Percentiles rank a stretch among this genome's conserved stretches.
These are phyloP conservation scores for Triticum dicoccoides DNA, from an alignment of 176 grass and related monocot species.

Conservation along the genomic window DNA sequence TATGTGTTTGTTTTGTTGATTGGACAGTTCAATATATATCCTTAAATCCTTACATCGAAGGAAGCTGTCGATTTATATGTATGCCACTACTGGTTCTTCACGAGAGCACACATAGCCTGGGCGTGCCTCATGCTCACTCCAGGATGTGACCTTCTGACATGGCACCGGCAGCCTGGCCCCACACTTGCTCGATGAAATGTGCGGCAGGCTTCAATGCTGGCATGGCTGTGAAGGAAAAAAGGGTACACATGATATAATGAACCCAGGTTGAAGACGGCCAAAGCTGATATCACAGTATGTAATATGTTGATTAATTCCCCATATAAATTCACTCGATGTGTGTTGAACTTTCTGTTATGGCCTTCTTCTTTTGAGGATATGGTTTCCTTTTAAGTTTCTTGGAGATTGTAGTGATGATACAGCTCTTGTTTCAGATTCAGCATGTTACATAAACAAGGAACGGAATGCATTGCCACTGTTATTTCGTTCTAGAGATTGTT, in stretches of 20 bases:
- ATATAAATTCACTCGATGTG: conserved; percentile 12
- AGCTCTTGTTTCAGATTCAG: neutral
- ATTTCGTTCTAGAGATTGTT: neutral
- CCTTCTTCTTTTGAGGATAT: neutral
- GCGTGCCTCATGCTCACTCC: neutral
- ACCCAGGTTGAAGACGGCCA: conserved; percentile 38
- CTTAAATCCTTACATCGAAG: neutral
- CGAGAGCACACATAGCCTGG: neutral
- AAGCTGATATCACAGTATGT: conserved; percentile 43
- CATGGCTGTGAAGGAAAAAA: conserved; percentile 38
- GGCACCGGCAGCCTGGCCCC: neutral
- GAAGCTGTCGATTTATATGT: neutral
- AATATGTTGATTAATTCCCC: neutral
- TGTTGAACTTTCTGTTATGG: conserved; percentile 5
- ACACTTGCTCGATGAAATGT: neutral
- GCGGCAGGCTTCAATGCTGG: neutral
- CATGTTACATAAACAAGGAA: conserved; percentile 9
- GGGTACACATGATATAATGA: conserved; percentile 44
- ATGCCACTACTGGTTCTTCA: neutral
- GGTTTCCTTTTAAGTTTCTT: neutral
- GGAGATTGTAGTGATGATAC: neutral
- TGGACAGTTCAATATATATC: neutral
- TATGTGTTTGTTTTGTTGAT: neutral
- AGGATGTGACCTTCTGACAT: neutral
- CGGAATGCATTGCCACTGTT: conserved; percentile 9